These are phyloP conservation scores for Tetrastigma voinierianum DNA, from an alignment of 164 flowering plant genomes.

Conservation along the genomic window DNA sequence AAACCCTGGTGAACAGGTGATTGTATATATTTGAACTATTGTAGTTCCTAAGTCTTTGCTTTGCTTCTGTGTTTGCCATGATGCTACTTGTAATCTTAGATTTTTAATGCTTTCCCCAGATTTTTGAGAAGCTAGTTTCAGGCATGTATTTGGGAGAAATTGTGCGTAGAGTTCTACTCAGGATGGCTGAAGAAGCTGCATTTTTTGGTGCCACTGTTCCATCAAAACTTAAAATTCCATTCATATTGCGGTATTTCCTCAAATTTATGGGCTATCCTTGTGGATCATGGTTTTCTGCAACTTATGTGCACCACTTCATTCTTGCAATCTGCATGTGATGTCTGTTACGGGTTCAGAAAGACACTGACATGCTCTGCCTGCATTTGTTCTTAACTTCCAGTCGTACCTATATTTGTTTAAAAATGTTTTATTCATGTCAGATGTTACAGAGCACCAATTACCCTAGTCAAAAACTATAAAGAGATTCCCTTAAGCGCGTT, in stretches of 20 bases:
- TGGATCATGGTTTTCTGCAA: too few species aligned
- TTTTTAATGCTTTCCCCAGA: slow-evolving; percentile 31
- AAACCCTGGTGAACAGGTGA: slow-evolving; percentile 85
- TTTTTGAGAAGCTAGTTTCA: slow-evolving; percentile 80
- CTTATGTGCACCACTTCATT: too few species aligned
- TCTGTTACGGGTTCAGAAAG: too few species aligned
- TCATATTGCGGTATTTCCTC: slow-evolving; percentile 49
- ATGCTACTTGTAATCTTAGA: not conserved
- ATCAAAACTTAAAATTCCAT: slow-evolving; percentile 57
- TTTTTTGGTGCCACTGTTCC: slow-evolving; percentile 81
- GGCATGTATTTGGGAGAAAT: slow-evolving; percentile 95
- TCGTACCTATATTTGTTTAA: too few species aligned
- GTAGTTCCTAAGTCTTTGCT: not conserved
- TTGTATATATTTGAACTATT: not conserved
- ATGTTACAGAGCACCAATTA: too few species aligned
- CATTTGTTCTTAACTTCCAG: too few species aligned
- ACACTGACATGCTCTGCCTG: too few species aligned
- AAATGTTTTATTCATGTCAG: too few species aligned
- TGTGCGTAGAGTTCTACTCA: slow-evolving; percentile 62
- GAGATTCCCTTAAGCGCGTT: too few species aligned
- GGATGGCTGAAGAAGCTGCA: slow-evolving; percentile 83
- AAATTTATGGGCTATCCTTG: not conserved
- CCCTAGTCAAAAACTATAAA: too few species aligned
- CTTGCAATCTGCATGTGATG: too few species aligned
- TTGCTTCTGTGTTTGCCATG: not conserved